phyloP scores from a whole-genome alignment of 2,329 filamentous ascomycete genomes.

The Curvularia sp. region DNA sequence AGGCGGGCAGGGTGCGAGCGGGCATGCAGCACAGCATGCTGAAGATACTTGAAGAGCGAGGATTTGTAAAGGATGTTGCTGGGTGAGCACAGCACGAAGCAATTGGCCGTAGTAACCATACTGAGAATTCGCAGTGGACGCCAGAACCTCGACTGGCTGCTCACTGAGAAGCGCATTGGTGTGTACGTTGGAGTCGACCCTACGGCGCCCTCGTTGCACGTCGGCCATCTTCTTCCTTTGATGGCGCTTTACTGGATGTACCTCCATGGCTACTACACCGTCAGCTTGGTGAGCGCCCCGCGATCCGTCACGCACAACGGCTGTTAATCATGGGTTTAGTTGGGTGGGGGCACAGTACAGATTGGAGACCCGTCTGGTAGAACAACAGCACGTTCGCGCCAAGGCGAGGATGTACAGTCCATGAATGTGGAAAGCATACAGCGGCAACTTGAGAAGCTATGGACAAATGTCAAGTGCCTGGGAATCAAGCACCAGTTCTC shows the following conservation, averaged over 20 bases:
- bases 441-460: constrained; percentile 74
- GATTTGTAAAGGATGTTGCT: constrained; percentile 75
- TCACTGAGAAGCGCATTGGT: constrained; percentile 71
- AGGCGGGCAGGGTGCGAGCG: constrained; percentile 36
- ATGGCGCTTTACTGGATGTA: constrained; percentile 89
- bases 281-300: constrained; percentile 62
- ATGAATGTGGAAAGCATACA: constrained; percentile 73
- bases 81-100: constrained; percentile 61
- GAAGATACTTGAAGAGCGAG: constrained; percentile 72
- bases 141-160: constrained; percentile 66
- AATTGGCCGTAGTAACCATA: not conserved
- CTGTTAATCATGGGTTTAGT: constrained; percentile 44
- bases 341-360: constrained; percentile 77
- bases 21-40: constrained; percentile 58
- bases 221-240: constrained; percentile 80
- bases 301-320: constrained; percentile 12
- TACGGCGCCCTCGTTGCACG: constrained; percentile 78
- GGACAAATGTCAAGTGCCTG: constrained; percentile 73
- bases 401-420: constrained; percentile 61
- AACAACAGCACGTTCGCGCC: constrained; percentile 64
- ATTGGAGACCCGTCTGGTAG: constrained; percentile 81
- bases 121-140: constrained; percentile 48
- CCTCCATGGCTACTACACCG: constrained; percentile 72
- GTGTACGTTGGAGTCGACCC: constrained; percentile 85
- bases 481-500: constrained; percentile 70